Evolutionary conservation across 176 grass and related monocot genomes (phyloP).

Genomic region (Juncus inflexus): DNA sequence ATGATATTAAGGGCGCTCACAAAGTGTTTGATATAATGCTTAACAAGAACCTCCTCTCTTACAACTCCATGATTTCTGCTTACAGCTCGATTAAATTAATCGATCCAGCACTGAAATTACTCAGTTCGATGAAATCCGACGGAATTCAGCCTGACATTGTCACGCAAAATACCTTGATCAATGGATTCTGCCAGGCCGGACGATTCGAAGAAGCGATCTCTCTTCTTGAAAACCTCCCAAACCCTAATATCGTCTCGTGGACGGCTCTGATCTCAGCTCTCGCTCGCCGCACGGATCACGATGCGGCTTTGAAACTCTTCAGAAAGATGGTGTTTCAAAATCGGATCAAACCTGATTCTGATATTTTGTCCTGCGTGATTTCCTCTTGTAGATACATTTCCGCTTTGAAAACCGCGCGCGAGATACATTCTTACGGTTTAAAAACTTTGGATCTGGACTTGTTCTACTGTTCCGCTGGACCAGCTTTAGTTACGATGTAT

Average conservation of each 20-base stretch:
- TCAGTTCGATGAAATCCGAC: constrained; percentile 15
- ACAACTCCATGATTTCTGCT: constrained; percentile 41
- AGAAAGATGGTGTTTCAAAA: constrained; percentile 28
- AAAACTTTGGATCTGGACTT: constrained; percentile 26
- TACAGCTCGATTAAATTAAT: background rate
- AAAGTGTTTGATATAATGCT: constrained; percentile 42
- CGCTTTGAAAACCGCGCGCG: constrained; percentile 25
- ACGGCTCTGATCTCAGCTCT: constrained; percentile 37
- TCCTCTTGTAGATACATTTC: constrained; percentile 51
- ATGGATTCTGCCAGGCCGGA: constrained; percentile 50
- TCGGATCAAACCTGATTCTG: constrained; percentile 36
- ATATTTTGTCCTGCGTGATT: constrained; percentile 53
- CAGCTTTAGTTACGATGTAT: constrained; percentile 59
- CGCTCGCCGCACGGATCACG: constrained; percentile 32
- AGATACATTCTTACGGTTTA: constrained; percentile 46
- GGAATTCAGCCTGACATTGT: constrained; percentile 34
- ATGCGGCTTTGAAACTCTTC: constrained; percentile 28
- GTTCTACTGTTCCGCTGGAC: constrained; percentile 56
- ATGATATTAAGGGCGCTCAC: constrained; percentile 26
- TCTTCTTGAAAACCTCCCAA: constrained; percentile 21
- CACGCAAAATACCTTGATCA: constrained; percentile 47
- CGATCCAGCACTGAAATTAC: constrained; percentile 1
- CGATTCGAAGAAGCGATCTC: constrained; percentile 34
- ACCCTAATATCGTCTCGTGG: constrained; percentile 38
- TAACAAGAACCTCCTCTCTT: constrained; percentile 42